These are phyloP conservation scores for Colletotrichum orbiculare DNA, from an alignment of 2,329 filamentous ascomycete species.

Conservation along the genomic window DNA sequence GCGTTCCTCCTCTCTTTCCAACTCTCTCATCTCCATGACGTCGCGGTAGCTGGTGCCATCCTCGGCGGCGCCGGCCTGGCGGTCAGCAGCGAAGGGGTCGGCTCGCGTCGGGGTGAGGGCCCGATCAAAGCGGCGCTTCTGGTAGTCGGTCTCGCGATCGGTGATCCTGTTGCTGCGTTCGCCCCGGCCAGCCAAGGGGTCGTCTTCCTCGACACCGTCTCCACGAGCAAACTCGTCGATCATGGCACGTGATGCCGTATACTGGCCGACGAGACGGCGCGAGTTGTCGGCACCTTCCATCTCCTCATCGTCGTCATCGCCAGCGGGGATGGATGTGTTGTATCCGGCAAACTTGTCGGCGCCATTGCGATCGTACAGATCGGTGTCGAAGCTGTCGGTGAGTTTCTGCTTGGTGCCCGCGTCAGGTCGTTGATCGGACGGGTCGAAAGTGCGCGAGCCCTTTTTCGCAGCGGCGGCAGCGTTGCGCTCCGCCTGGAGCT, in stretches of 20 bases:
- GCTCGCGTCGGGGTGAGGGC: slow-evolving; percentile 86
- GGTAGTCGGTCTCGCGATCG: slow-evolving; percentile 96
- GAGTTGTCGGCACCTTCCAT: slow-evolving; percentile 80
- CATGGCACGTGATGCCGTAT: slow-evolving; percentile 91
- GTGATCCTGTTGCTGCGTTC: slow-evolving; percentile 92
- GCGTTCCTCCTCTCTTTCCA: slow-evolving; percentile 93
- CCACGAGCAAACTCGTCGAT: slow-evolving; percentile 94
- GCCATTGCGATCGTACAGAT: slow-evolving; percentile 84
- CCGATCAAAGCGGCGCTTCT: slow-evolving; percentile 93
- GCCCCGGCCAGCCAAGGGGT: slow-evolving; percentile 81
- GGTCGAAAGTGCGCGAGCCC: slow-evolving; percentile 83
- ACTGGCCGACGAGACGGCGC: slow-evolving; percentile 88
- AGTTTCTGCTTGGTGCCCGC: slow-evolving; percentile 90
- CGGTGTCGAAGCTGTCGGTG: slow-evolving; percentile 88
- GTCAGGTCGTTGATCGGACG: slow-evolving; percentile 83
- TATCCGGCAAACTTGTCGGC: slow-evolving; percentile 89
- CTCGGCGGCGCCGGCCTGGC: slow-evolving; percentile 72
- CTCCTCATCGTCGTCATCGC: slow-evolving; percentile 81
- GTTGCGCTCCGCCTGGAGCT: slow-evolving; percentile 93
- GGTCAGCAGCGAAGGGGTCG: slow-evolving; percentile 85
- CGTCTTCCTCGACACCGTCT: slow-evolving; percentile 88
- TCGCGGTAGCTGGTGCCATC: slow-evolving; percentile 88
- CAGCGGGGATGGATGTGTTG: slow-evolving; percentile 85
- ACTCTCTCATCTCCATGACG: slow-evolving; percentile 88
- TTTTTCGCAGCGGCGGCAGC: slow-evolving; percentile 81